A percentile compares a stretch with the other conserved stretches of the same genome.
phyloP scores from a whole-genome alignment of 768 basidiomycete genomes.

The Terana coerulea region DNA sequence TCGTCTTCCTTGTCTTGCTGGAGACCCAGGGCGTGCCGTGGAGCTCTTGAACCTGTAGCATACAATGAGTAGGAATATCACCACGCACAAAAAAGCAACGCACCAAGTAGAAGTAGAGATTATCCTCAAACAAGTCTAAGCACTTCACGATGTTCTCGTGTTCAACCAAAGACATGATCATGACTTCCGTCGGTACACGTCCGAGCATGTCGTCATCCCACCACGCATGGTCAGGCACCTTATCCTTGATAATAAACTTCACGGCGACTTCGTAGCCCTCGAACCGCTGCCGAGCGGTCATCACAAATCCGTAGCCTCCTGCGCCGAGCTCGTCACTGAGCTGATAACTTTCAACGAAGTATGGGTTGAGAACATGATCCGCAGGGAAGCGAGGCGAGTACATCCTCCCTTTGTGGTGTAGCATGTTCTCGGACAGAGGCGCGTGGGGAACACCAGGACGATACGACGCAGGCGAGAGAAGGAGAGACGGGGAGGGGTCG shows the following conservation, averaged over 20 bases:
- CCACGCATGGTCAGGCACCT: conserved; percentile 58
- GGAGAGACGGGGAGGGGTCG: conserved; percentile 16
- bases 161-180: conserved; percentile 66
- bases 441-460: not conserved
- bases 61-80: conserved; percentile 3
- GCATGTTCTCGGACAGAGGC: conserved; percentile 7
- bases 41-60: conserved; percentile 76
- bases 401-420: conserved; percentile 22
- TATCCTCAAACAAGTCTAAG: conserved; percentile 82
- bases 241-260: conserved; percentile 88
- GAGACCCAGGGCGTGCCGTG: conserved; percentile 86
- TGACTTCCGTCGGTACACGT: conserved; percentile 76
- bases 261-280: conserved; percentile 77
- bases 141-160: conserved; percentile 84
- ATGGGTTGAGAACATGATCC: conserved; percentile 54
- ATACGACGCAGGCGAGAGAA: conserved; percentile 7
- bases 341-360: conserved; percentile 56
- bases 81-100: conserved; percentile 23
- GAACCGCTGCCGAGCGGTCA: conserved; percentile 68
- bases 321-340: conserved; percentile 80
- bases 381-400: conserved; percentile 55
- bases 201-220: conserved; percentile 59
- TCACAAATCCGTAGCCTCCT: conserved; percentile 94
- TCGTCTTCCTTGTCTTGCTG: conserved; percentile 35
- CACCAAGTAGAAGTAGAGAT: conserved; percentile 83